Base-by-base conservation (phyloP, 1,139 yeast genomes). In the Lodderomyces parapsilosis region DNA sequence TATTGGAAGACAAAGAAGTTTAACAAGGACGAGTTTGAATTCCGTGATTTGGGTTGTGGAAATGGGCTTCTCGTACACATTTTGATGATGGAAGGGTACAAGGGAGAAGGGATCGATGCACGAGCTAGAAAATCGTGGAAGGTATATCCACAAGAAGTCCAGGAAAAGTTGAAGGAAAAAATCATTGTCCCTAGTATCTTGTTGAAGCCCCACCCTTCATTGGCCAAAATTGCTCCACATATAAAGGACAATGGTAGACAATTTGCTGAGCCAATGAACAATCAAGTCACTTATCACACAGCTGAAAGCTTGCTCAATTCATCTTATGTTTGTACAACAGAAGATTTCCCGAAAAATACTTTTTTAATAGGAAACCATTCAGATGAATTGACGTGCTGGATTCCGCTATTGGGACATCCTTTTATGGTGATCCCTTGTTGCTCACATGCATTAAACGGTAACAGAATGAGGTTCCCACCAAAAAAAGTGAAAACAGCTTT, bases 381-480 rank as follows among this genome's bases (percentile, higher is more conserved):
- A 0, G 99, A 93, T 60, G 98, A 93, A 59, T 72, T 93, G 46
- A 91, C 98, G 0, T 87, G 96, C 51, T 93, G 98, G 97, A 82
- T 91, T 23, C 99, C 99, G 1, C 65, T 93, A 10, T 66, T 93
- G 14, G 94, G 91, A 0, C 80, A 74, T 51, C 96, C 97, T 2
- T 93, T 89, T 58, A 71, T 91, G 68, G 96, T 90, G 6, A 87
- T 93, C 34, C 98, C 99, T 2, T 93, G 99, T 60, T 93, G 99
- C 60, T 89, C 97, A 0, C 96, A 93, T 61, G 80, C 87, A 1
- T 71, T 91, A 33, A 77, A 83, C 10, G 99, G 98, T 2, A 81
- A 81, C 18, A 82, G 81, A 53, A 71, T 76, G 6, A 69, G 98
- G 52, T 91, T 77, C 55, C 66, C 81, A 2, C 68, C 84, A 11